These are phyloP conservation scores for Phylloporus arenicola DNA, from an alignment of 768 basidiomycete genomes.

Conservation along the genomic window DNA sequence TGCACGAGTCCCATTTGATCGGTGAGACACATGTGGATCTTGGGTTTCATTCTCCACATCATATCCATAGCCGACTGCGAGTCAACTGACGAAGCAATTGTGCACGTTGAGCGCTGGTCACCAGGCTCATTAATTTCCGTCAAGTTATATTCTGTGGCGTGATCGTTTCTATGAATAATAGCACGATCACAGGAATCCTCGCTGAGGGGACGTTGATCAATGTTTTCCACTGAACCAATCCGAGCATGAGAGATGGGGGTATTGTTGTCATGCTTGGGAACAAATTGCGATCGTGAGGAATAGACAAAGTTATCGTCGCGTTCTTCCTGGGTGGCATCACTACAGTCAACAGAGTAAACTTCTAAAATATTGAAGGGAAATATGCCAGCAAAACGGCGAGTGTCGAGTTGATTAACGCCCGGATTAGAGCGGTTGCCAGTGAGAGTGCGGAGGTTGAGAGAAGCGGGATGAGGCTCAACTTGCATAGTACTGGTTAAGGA, in stretches of 20 bases:
- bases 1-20: constrained; percentile 33
- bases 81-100: constrained; percentile 12
- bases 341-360: constrained; percentile 1
- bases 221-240: background rate
- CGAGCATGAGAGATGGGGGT: background rate
- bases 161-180: constrained; percentile 2
- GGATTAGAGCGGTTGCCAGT: background rate
- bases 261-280: background rate
- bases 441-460: constrained; percentile 5
- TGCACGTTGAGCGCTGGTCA: constrained; percentile 25
- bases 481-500: constrained; percentile 6
- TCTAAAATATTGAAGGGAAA: constrained; percentile 12
- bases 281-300: constrained; percentile 10
- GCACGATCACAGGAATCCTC: constrained; percentile 13
- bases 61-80: constrained; percentile 22
- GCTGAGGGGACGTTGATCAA: background rate
- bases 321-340: constrained; percentile 12
- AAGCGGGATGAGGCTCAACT: constrained; percentile 1
- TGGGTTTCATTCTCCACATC: constrained; percentile 30
- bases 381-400: constrained; percentile 25
- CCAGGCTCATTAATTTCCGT: constrained; percentile 15
- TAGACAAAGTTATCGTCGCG: constrained; percentile 6
- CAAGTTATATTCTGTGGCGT: background rate
- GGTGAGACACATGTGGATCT: constrained; percentile 32
- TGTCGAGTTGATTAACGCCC: constrained; percentile 9